Percentiles rank a stretch among this genome's conserved stretches.
Evolutionary conservation across 306 rosid genomes (phyloP).

Genomic region (Biancaea sappan): DNA sequence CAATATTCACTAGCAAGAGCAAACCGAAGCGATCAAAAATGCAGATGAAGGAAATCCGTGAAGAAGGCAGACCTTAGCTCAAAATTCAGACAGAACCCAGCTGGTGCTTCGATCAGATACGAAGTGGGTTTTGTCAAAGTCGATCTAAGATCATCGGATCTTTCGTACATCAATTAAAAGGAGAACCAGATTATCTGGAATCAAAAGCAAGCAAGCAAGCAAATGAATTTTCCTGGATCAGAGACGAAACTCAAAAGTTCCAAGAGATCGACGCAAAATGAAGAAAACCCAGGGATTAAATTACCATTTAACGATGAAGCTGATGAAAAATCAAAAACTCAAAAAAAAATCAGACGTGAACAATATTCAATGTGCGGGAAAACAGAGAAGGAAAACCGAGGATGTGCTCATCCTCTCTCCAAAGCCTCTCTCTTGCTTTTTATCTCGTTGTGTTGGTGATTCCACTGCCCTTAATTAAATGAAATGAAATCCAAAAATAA

Average conservation of each 20-base stretch:
- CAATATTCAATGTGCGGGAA: conserved; percentile 59
- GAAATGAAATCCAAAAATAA: conserved; percentile 32
- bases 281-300: conserved; percentile 28
- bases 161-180: conserved; percentile 58
- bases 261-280: conserved; percentile 42
- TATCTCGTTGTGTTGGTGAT: conserved; percentile 65
- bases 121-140: conserved; percentile 62
- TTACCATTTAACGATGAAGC: conserved; percentile 62
- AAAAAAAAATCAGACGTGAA: conserved; percentile 34
- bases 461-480: conserved; percentile 81
- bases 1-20: conserved; percentile 32
- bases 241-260: conserved; percentile 33
- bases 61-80: conserved; percentile 51
- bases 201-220: conserved; percentile 33
- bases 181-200: conserved; percentile 43
- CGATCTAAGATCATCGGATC: conserved; percentile 85
- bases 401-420: conserved; percentile 69
- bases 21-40: conserved; percentile 54
- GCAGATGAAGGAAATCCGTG: conserved; percentile 49
- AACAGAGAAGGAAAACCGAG: conserved; percentile 80
- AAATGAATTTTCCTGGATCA: conserved; percentile 49
- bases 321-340: conserved; percentile 46
- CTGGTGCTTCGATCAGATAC: conserved; percentile 55
- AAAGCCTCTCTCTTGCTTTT: conserved; percentile 36
- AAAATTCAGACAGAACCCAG: conserved; percentile 81